Conservation (phyloP, 768 basidiomycete genomes). For the Hypholoma fasciculare region DNA sequence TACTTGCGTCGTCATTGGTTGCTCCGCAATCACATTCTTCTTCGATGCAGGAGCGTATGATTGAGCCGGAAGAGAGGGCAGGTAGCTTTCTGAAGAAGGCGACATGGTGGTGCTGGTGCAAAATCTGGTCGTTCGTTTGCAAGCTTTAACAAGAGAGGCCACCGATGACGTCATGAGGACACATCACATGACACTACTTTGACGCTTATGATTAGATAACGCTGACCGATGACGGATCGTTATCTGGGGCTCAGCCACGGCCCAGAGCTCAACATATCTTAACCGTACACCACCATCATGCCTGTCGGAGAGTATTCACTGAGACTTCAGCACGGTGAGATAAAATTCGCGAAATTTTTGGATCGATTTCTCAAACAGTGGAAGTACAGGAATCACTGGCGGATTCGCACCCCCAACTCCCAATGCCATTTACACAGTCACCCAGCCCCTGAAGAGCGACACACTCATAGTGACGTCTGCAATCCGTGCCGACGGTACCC, state of each 20-base stretch:
- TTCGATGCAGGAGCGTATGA: conserved; percentile 11
- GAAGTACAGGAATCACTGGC: conserved; percentile 62
- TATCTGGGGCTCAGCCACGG: conserved; percentile 9
- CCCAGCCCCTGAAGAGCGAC: conserved; percentile 33
- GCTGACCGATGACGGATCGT: conserved; percentile 17
- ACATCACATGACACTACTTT: neutral
- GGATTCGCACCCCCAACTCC: conserved; percentile 75
- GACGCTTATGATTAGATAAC: neutral
- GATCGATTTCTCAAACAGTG: neutral
- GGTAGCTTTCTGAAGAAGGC: neutral
- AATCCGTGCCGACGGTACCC: conserved; percentile 48
- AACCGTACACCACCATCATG: conserved; percentile 26
- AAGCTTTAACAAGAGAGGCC: neutral
- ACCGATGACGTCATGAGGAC: neutral
- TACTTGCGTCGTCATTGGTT: neutral
- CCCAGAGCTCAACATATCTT: conserved; percentile 10
- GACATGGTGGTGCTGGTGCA: neutral
- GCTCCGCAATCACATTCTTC: neutral
- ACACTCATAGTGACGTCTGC: conserved; percentile 46
- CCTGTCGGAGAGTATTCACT: conserved; percentile 55
- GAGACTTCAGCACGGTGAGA: conserved; percentile 61
- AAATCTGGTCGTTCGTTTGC: neutral
- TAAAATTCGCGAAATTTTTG: neutral
- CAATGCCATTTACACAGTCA: conserved; percentile 52
- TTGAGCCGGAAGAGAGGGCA: conserved; percentile 1